Base-by-base conservation (phyloP, 129 eudicot species). In the Gnaphalium uliginosum region DNA sequence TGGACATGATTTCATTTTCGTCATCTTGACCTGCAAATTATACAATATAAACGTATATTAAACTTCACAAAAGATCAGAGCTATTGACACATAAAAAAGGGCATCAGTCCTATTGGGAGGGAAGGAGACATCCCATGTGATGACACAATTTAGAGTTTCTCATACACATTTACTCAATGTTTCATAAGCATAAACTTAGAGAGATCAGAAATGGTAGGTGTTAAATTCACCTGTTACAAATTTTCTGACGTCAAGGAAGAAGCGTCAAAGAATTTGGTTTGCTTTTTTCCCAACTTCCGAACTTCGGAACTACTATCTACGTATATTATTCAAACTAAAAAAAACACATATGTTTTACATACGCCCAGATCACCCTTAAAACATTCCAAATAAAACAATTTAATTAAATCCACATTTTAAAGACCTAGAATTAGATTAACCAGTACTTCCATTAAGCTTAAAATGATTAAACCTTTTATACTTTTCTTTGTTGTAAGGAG, bases 11-110 rank as follows among this genome's bases (percentile, higher is more conserved):
- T 71, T 71, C 85, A 39, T 43, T 76, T 76, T 76, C 78, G 15
- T 69, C 74, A 76, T 76, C 85, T 81, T 71, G 81, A 53, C 74
- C 78, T 76, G 59, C 56, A 76, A 41, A 63, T 41, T 76, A 39
- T 57, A 39, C 14, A 59, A 64, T 79, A 50, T 51, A 70, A 78
- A 56, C 71, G 35, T 71, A 39, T 33, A 64, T 68, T 26, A 68
- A 76, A 9, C 59, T 51, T 50, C 2, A 29, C 22, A 24, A 15
- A 54, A 64, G 10, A 75, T 26, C 53, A 64, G 18, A 29, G 22
- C 9, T 48, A 74, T 2, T 8, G 43, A 63, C 11, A 74, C 5
- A 72, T 56, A 21, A 26, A 26, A 61, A 18, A 62, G 48, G 43
- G 64, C 32, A 29, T 2, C 32, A 29, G 32, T 29, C 32, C 53